Percentiles rank a stretch among this genome's conserved stretches.
Conservation (phyloP, 257 asterid genomes). For the Gentiana straminea region DNA sequence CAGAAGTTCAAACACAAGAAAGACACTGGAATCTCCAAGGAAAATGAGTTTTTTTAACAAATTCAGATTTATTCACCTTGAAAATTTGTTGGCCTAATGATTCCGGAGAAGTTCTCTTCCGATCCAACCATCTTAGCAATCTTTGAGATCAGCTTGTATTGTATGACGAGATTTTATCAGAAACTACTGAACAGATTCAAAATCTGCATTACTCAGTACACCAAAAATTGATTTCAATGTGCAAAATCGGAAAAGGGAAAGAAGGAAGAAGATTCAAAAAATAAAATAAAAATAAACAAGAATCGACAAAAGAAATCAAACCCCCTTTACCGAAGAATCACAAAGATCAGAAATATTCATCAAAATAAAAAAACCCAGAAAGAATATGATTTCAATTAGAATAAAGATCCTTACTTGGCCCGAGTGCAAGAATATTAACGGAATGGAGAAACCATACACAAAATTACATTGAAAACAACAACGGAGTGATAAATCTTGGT, state of each 20-base stretch:
- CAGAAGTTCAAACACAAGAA: not conserved
- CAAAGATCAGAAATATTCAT: slow-evolving; percentile 4
- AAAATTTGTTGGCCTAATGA: slow-evolving; percentile 44
- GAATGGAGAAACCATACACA: slow-evolving; percentile 15
- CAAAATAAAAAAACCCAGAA: slow-evolving; percentile 15
- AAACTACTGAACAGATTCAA: not conserved
- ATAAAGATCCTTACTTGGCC: slow-evolving; percentile 1
- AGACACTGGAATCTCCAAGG: not conserved
- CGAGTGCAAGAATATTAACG: not conserved
- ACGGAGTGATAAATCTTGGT: slow-evolving; percentile 18
- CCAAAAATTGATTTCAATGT: not conserved
- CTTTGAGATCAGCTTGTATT: slow-evolving; percentile 6
- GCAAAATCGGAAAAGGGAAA: not conserved
- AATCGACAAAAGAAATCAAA: not conserved
- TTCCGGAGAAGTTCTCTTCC: slow-evolving; percentile 46
- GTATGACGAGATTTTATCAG: slow-evolving; percentile 6
- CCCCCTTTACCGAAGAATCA: not conserved
- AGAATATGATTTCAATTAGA: not conserved
- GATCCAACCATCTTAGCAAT: slow-evolving; percentile 50
- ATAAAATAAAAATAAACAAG: not conserved
- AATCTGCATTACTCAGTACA: too few species aligned
- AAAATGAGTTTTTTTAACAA: not conserved
- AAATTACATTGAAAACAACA: slow-evolving; percentile 22
- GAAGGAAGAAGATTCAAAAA: too few species aligned
- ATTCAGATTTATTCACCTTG: slow-evolving; percentile 24